A percentile compares a stretch with the other conserved stretches of the same genome.
Evolutionary conservation across 164 flowering plant genomes (phyloP).

Genomic region (Magnolia sinica): DNA sequence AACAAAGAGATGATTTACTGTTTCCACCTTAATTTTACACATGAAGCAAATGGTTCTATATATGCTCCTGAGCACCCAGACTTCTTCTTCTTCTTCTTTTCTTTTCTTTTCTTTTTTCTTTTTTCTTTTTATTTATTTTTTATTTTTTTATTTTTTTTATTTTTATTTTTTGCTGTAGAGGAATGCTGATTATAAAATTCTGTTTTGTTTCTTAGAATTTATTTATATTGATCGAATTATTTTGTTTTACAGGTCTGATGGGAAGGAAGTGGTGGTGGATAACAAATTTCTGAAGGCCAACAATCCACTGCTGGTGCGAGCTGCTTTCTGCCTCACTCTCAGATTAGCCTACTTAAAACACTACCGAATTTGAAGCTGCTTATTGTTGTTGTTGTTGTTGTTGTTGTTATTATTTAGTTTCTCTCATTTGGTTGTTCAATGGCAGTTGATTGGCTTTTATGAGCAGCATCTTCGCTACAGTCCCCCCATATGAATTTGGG

Average conservation of each 20-base stretch:
- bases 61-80: background rate
- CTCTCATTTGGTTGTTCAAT: constrained; percentile 6
- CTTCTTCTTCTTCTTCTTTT: too few relatives aligned
- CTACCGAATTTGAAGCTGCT: background rate
- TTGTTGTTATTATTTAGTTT: background rate
- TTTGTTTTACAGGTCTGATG: constrained; percentile 59
- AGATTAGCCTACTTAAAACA: background rate
- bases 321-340: background rate
- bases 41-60: too few relatives aligned
- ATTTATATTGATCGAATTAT: background rate
- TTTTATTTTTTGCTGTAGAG: background rate
- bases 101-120: too few relatives aligned
- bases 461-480: constrained; percentile 77
- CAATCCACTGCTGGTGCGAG: constrained; percentile 66
- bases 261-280: constrained; percentile 70
- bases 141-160: too few relatives aligned
- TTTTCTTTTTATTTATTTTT: too few relatives aligned
- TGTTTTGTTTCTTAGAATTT: background rate
- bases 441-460: constrained; percentile 76
- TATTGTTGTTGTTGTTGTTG: too few relatives aligned
- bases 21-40: too few relatives aligned
- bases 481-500: constrained; percentile 25
- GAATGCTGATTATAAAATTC: background rate
- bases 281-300: constrained; percentile 65
- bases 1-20: too few relatives aligned